Percentiles rank a stretch among this genome's conserved stretches.
Evolutionary conservation across 768 basidiomycete genomes (phyloP).

Genomic region (Suillus placidus): DNA sequence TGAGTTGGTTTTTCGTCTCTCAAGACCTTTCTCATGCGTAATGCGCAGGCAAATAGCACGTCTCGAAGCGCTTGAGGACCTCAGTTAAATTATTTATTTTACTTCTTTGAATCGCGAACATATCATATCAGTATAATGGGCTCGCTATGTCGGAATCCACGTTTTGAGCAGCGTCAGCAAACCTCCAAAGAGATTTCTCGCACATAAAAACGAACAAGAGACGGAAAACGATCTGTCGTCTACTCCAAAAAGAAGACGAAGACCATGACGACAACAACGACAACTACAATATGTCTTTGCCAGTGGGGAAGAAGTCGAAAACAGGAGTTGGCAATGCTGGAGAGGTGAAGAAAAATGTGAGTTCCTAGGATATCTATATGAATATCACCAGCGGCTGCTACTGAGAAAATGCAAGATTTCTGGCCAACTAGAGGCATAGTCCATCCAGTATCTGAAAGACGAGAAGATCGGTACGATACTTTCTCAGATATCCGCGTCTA

Average conservation of each 20-base stretch:
- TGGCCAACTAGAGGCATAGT: slow-evolving; percentile 77
- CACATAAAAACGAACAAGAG: slow-evolving; percentile 41
- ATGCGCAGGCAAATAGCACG: slow-evolving; percentile 47
- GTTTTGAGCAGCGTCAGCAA: slow-evolving; percentile 58
- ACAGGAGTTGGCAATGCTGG: slow-evolving; percentile 90
- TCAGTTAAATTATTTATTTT: slow-evolving; percentile 8
- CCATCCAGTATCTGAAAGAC: slow-evolving; percentile 72
- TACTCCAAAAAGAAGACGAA: slow-evolving; percentile 39
- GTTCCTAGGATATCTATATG: slow-evolving; percentile 32
- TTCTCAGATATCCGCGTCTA: slow-evolving; percentile 64
- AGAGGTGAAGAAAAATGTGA: slow-evolving; percentile 79
- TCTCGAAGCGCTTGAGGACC: slow-evolving; percentile 49
- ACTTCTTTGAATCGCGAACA: not conserved
- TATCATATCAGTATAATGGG: slow-evolving; percentile 53
- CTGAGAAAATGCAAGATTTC: slow-evolving; percentile 54
- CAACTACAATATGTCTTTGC: slow-evolving; percentile 42
- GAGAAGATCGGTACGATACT: slow-evolving; percentile 71
- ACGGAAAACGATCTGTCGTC: slow-evolving; percentile 37
- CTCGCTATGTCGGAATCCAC: slow-evolving; percentile 80
- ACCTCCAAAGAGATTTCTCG: slow-evolving; percentile 26
- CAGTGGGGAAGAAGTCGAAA: slow-evolving; percentile 63
- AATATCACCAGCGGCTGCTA: not conserved
- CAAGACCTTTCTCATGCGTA: slow-evolving; percentile 12
- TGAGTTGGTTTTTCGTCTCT: slow-evolving; percentile 27
- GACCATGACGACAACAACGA: slow-evolving; percentile 64